Conservation (phyloP, 1,284 basidiomycete genomes). For the Sporisorium scitamineum region DNA sequence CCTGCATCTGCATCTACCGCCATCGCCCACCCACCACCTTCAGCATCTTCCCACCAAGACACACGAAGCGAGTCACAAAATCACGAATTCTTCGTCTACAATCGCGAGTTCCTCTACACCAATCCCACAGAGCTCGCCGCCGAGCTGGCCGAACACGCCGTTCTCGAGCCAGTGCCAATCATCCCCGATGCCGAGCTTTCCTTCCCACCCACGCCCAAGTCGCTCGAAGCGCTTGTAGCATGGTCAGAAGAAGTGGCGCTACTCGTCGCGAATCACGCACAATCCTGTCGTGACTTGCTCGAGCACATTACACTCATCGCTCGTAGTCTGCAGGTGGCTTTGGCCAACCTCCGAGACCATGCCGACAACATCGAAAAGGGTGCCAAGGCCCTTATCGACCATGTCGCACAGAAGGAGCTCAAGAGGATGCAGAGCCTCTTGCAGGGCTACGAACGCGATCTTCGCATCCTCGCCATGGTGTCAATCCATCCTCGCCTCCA, state of each 20-base stretch:
- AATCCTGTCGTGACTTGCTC: slow-evolving; percentile 32
- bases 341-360: slow-evolving; percentile 62
- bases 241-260: slow-evolving; percentile 50
- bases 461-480: slow-evolving; percentile 58
- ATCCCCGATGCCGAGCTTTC: slow-evolving; percentile 41
- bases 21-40: slow-evolving; percentile 6
- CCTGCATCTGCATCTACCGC: slow-evolving; percentile 21
- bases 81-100: slow-evolving; percentile 65
- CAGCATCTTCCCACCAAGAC: slow-evolving; percentile 14
- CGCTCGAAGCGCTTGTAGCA: slow-evolving; percentile 48
- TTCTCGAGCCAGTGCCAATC: slow-evolving; percentile 28
- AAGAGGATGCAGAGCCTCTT: slow-evolving; percentile 60
- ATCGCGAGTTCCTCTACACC: slow-evolving; percentile 64
- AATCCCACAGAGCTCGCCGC: slow-evolving; percentile 57
- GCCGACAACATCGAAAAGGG: slow-evolving; percentile 57
- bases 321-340: slow-evolving; percentile 57
- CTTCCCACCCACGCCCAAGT: slow-evolving; percentile 56
- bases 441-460: slow-evolving; percentile 59
- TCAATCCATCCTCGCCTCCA: slow-evolving; percentile 58
- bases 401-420: slow-evolving; percentile 54
- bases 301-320: slow-evolving; percentile 51
- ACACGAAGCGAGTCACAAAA: slow-evolving; percentile 7
- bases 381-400: slow-evolving; percentile 44
- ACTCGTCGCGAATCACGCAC: slow-evolving; percentile 15
- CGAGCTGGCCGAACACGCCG: slow-evolving; percentile 52